Percentiles rank a stretch among this genome's conserved stretches.
These are phyloP conservation scores for Dictyostelium purpureum DNA, from an alignment of 78 protist species.

Conservation along the genomic window DNA sequence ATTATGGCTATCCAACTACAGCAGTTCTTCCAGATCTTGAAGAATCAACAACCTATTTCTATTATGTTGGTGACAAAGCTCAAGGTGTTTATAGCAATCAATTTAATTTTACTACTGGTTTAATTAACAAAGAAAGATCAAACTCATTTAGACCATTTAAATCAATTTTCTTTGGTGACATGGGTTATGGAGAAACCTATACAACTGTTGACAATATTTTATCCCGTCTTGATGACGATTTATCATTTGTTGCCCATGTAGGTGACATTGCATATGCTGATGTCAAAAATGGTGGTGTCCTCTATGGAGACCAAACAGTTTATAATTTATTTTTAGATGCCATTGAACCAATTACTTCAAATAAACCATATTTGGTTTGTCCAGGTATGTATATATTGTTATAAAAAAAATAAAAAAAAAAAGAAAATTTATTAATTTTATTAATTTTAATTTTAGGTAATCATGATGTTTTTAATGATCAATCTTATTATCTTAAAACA, in stretches of 20 bases:
- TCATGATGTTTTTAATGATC: constrained; percentile 23
- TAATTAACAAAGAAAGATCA: too few species aligned
- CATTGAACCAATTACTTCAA: constrained; percentile 9
- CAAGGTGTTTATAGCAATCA: background rate
- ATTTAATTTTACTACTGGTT: constrained; percentile 29
- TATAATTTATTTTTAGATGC: constrained; percentile 17
- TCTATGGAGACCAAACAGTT: constrained; percentile 36
- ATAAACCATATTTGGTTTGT: background rate
- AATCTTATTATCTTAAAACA: constrained; percentile 17
- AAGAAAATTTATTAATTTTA: background rate
- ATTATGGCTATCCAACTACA: background rate
- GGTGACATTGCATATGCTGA: constrained; percentile 75
- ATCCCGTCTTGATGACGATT: background rate
- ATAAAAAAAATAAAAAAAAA: too few species aligned
- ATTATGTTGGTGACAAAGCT: constrained; percentile 40
- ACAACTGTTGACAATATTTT: background rate
- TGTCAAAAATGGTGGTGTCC: background rate
- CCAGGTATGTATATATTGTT: background rate
- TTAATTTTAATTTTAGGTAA: background rate
- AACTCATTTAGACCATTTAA: background rate
- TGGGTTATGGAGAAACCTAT: constrained; percentile 15
- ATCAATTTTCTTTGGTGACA: constrained; percentile 35
- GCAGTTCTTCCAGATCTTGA: background rate
- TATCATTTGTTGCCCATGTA: background rate
- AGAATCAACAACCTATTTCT: background rate